phyloP scores from a whole-genome alignment of 1,284 basidiomycete genomes.

The Fomitopsis palustris region DNA sequence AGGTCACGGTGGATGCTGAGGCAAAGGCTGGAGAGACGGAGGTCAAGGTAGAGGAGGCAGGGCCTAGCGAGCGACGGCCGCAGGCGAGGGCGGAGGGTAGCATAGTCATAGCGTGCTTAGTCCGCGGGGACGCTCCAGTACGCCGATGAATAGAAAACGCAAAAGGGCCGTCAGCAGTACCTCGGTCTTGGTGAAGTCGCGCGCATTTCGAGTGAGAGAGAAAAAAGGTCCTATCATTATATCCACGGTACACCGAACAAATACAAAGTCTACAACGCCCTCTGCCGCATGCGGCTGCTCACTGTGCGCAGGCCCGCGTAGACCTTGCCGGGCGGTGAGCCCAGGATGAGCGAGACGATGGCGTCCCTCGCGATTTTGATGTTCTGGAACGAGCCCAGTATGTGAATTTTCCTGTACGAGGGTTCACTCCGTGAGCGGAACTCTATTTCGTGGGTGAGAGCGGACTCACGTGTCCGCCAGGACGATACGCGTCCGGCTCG shows the following conservation, averaged over 20 bases:
- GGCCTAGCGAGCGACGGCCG: neutral
- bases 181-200: too few relatives aligned
- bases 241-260: conserved; percentile 10
- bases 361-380: conserved; percentile 97
- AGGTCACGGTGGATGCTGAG: too few relatives aligned
- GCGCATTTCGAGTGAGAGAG: too few relatives aligned
- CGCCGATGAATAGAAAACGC: too few relatives aligned
- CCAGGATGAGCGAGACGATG: conserved; percentile 92
- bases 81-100: neutral
- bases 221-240: neutral
- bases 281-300: conserved; percentile 90
- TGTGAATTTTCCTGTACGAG: conserved; percentile 79
- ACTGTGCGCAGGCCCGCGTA: conserved; percentile 91
- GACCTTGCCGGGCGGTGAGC: conserved; percentile 95
- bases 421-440: conserved; percentile 6
- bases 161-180: too few relatives aligned
- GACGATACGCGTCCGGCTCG: conserved; percentile 92
- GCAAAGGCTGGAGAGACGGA: neutral
- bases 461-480: conserved; percentile 88
- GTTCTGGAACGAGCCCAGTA: conserved; percentile 92
- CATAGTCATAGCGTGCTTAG: neutral
- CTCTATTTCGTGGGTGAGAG: conserved; percentile 1
- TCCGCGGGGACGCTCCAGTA: too few relatives aligned
- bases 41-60: neutral
- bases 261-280: conserved; percentile 49